Evolutionary conservation across 495 filamentous ascomycete species (phyloP).

Genomic region (Hypoxylon rickii): DNA sequence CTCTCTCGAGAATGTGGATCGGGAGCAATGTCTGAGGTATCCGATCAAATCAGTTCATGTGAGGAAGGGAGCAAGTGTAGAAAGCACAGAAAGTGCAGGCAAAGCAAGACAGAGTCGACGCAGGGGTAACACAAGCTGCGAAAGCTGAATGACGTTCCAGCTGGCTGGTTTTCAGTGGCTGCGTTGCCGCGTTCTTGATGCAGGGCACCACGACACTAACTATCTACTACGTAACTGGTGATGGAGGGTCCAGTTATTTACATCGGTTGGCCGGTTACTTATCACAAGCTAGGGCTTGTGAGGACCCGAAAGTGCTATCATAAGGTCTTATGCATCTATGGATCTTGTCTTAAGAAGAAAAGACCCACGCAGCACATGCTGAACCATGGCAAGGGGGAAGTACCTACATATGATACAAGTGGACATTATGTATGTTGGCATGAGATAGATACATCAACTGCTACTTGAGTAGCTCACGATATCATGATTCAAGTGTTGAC

Average conservation of each 20-base stretch:
- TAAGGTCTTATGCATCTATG: no score
- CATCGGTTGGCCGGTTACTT: slow-evolving; percentile 6
- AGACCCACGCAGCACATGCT: slow-evolving; percentile 15
- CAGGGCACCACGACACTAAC: no score
- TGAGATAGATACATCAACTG: no score
- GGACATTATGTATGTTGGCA: no score
- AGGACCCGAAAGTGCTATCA: not conserved
- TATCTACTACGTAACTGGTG: slow-evolving; percentile 10
- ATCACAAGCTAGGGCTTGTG: slow-evolving; percentile 18
- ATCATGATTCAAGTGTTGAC: no score
- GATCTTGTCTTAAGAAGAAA: no score
- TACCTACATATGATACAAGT: no score
- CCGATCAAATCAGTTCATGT: no score
- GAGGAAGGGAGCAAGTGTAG: no score
- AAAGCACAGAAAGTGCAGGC: no score
- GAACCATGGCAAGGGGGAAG: slow-evolving; percentile 19
- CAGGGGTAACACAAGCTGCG: slow-evolving; percentile 6
- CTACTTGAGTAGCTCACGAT: no score
- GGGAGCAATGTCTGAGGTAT: slow-evolving; percentile 9
- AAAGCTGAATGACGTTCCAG: slow-evolving; percentile 13
- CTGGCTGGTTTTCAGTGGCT: slow-evolving; percentile 21
- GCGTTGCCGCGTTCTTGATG: not conserved
- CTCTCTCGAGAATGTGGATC: slow-evolving; percentile 14
- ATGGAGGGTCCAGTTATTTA: not conserved
- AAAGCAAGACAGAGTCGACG: not conserved